Evolutionary conservation across 176 grass and related monocot genomes (phyloP).

Genomic region (Eragrostis nindensis): DNA sequence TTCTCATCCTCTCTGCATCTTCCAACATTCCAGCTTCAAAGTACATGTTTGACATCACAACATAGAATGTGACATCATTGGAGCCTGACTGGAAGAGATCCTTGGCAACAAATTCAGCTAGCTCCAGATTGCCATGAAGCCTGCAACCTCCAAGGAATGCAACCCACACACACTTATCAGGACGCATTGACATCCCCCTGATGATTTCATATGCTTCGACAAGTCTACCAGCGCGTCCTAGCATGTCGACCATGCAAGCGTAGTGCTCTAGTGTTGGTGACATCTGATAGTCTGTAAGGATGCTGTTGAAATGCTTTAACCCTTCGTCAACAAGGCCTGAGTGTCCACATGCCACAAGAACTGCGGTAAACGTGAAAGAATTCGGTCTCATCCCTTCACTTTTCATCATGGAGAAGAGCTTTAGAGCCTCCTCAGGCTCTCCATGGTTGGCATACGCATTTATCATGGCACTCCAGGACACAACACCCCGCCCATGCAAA

Average conservation of each 20-base stretch:
- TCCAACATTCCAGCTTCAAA: constrained; percentile 55
- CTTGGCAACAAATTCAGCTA: constrained; percentile 55
- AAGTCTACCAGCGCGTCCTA: constrained; percentile 70
- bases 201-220: constrained; percentile 71
- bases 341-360: constrained; percentile 68
- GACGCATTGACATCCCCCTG: constrained; percentile 55
- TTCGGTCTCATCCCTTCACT: constrained; percentile 59
- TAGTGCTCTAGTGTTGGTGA: constrained; percentile 67
- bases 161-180: constrained; percentile 72
- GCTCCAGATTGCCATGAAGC: constrained; percentile 58
- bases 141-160: constrained; percentile 65
- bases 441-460: constrained; percentile 72
- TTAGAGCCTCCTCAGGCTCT: constrained; percentile 59
- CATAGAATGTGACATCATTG: constrained; percentile 46
- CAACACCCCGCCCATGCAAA: constrained; percentile 42
- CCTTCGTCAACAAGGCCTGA: constrained; percentile 76
- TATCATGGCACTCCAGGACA: constrained; percentile 86
- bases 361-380: constrained; percentile 71
- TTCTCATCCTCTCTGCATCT: constrained; percentile 58
- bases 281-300: constrained; percentile 47
- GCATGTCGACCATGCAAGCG: constrained; percentile 74
- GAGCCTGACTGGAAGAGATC: constrained; percentile 50
- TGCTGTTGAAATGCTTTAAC: constrained; percentile 70
- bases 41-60: constrained; percentile 66
- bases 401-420: constrained; percentile 65